Conservation (phyloP, 331 rosid genomes). For the Stylosanthes scabra region DNA sequence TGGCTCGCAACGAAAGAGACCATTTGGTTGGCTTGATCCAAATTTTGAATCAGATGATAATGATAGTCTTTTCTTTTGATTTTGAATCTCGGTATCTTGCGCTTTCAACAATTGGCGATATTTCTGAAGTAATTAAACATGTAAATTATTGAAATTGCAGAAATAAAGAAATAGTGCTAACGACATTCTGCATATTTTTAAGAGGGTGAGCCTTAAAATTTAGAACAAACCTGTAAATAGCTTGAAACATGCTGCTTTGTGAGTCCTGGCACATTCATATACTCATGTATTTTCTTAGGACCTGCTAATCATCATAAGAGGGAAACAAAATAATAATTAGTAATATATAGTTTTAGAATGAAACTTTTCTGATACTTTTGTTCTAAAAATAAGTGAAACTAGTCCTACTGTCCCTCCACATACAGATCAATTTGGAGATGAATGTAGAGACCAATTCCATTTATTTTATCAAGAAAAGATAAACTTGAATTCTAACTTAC, state of each 20-base stretch:
- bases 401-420: too few relatives aligned
- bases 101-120: conserved; percentile 38
- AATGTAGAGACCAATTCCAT: too few relatives aligned
- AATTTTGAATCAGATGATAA: background rate
- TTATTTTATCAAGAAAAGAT: conserved; percentile 8
- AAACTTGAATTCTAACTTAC: conserved; percentile 35
- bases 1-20: conserved; percentile 20
- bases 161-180: too few relatives aligned
- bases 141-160: too few relatives aligned
- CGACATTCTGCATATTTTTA: too few relatives aligned
- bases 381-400: too few relatives aligned
- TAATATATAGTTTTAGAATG: too few relatives aligned
- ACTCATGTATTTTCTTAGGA: conserved; percentile 47
- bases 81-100: conserved; percentile 9
- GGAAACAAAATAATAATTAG: too few relatives aligned
- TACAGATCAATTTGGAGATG: too few relatives aligned
- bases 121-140: conserved; percentile 38
- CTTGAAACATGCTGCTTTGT: conserved; percentile 39
- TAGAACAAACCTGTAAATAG: conserved; percentile 50
- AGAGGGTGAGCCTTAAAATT: too few relatives aligned
- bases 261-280: conserved; percentile 52
- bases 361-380: too few relatives aligned
- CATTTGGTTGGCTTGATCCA: background rate
- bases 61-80: background rate
- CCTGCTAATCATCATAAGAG: conserved; percentile 45